These are phyloP conservation scores for Hypericum androsaemum DNA, from an alignment of 345 rosid genomes.

Conservation along the genomic window DNA sequence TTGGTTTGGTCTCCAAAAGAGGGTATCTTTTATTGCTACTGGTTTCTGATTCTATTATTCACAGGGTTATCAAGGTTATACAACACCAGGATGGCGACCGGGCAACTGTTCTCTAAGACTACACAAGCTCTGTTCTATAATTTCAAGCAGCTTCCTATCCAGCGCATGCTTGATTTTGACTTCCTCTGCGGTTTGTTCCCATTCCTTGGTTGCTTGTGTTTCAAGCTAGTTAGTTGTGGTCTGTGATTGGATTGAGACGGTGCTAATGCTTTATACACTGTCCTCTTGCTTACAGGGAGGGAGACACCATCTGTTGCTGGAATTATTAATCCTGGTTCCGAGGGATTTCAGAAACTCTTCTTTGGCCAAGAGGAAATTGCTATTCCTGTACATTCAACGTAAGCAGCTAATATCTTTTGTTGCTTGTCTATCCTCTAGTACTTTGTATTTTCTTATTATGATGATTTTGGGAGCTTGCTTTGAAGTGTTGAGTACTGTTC, in stretches of 20 bases:
- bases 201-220: not conserved
- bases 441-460: not conserved
- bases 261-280: not conserved
- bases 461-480: not conserved
- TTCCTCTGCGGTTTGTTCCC: constrained; percentile 70
- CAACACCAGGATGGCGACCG: constrained; percentile 62
- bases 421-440: not conserved
- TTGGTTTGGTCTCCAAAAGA: too few relatives aligned
- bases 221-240: not conserved
- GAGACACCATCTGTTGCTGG: constrained; percentile 98
- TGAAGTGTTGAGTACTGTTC: not conserved
- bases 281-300: constrained; percentile 40
- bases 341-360: constrained; percentile 94
- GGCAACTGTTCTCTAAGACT: constrained; percentile 77
- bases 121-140: constrained; percentile 91
- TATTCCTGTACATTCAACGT: constrained; percentile 90
- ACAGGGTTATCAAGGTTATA: constrained; percentile 28
- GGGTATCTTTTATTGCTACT: not conserved
- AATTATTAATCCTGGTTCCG: constrained; percentile 81
- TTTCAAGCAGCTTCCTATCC: constrained; percentile 91
- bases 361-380: constrained; percentile 99
- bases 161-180: constrained; percentile 99
- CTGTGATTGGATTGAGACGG: not conserved
- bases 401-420: constrained; percentile 10
- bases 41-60: constrained; percentile 6